Evolutionary conservation across 306 rosid genomes (phyloP).

Genomic region (Casuarina glauca): DNA sequence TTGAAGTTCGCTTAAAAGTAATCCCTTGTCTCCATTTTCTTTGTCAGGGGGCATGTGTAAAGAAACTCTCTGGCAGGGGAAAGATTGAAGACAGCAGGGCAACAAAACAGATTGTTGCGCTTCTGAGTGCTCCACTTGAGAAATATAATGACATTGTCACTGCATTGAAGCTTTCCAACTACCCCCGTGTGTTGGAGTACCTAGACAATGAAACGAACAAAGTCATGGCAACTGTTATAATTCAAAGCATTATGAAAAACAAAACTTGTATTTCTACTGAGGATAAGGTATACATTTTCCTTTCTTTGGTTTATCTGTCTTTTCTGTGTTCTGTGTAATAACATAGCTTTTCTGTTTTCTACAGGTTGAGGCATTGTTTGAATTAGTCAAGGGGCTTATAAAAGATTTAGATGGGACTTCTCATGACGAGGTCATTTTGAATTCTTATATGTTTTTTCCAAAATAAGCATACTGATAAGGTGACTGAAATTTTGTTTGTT

Average conservation of each 20-base stretch:
- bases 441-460: background rate
- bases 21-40: slow-evolving; percentile 26
- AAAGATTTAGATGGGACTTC: slow-evolving; percentile 72
- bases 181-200: slow-evolving; percentile 88
- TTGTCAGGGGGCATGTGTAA: slow-evolving; percentile 85
- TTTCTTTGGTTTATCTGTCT: slow-evolving; percentile 23
- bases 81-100: slow-evolving; percentile 87
- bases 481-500: background rate
- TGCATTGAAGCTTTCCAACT: slow-evolving; percentile 89
- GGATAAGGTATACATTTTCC: slow-evolving; percentile 60
- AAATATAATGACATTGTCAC: slow-evolving; percentile 96
- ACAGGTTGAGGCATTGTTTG: slow-evolving; percentile 95
- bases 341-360: slow-evolving; percentile 30
- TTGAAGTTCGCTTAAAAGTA: background rate
- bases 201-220: slow-evolving; percentile 84
- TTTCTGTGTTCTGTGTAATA: slow-evolving; percentile 36
- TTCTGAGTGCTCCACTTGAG: slow-evolving; percentile 94
- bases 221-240: slow-evolving; percentile 97
- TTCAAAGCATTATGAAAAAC: slow-evolving; percentile 95
- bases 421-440: slow-evolving; percentile 65
- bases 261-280: slow-evolving; percentile 75
- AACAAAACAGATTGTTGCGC: slow-evolving; percentile 94
- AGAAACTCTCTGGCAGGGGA: slow-evolving; percentile 88
- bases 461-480: background rate
- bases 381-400: slow-evolving; percentile 88